Evolutionary conservation across 2,329 filamentous ascomycete species (phyloP).

Genomic region (Fusarium mexicanum): DNA sequence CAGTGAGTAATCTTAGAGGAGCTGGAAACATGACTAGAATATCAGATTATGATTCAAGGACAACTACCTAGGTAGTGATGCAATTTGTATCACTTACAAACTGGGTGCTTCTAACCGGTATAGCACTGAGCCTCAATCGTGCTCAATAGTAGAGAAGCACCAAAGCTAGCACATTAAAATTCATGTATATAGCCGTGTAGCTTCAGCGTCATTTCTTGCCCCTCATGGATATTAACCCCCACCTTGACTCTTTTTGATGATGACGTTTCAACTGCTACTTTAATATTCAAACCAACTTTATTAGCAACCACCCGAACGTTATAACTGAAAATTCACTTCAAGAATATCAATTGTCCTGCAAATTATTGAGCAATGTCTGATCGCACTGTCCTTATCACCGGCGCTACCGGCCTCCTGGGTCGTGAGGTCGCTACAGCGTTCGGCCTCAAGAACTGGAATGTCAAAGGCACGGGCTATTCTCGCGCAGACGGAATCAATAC

Average conservation of each 20-base stretch:
- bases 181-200: neutral
- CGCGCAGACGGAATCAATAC: constrained; percentile 76
- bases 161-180: neutral
- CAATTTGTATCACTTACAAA: neutral
- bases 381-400: constrained; percentile 76
- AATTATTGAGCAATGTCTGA: constrained; percentile 13
- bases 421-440: constrained; percentile 81
- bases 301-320: neutral
- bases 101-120: no score
- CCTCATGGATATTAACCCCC: constrained; percentile 28
- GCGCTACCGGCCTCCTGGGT: constrained; percentile 85
- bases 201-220: constrained; percentile 4
- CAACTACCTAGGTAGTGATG: neutral
- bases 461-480: constrained; percentile 77
- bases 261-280: constrained; percentile 25
- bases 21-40: neutral
- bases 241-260: constrained; percentile 11
- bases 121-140: neutral
- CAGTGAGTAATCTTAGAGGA: neutral
- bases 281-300: neutral
- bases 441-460: constrained; percentile 67
- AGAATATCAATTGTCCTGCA: neutral
- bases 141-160: neutral
- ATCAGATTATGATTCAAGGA: neutral
- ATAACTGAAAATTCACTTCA: neutral